phyloP scores from a whole-genome alignment of 2,329 filamentous ascomycete genomes.

The Scedosporium minutisporum region DNA sequence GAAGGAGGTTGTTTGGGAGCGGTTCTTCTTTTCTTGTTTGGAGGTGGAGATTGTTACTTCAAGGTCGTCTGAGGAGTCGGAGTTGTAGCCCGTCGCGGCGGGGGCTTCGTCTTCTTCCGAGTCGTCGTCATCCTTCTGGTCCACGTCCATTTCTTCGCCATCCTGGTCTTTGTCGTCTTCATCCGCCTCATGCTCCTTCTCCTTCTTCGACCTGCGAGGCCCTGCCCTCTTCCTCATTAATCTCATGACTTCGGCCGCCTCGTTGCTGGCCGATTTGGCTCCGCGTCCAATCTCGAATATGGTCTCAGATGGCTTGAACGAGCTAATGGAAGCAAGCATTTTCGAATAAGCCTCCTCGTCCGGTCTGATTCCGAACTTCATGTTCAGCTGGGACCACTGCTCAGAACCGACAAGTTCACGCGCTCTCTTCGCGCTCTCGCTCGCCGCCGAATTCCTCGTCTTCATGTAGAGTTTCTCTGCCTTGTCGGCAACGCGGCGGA shows the following conservation, averaged over 20 bases:
- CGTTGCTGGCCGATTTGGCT: constrained; percentile 49
- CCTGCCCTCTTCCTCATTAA: constrained; percentile 60
- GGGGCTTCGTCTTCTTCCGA: constrained; percentile 9
- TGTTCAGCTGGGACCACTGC: constrained; percentile 65
- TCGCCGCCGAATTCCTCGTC: constrained; percentile 82
- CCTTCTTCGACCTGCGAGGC: constrained; percentile 37
- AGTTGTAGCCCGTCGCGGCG: constrained; percentile 31
- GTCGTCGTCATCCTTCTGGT: constrained; percentile 17
- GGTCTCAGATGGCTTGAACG: constrained; percentile 82
- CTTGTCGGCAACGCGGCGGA: constrained; percentile 69
- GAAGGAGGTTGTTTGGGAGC: constrained; percentile 43
- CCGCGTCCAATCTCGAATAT: constrained; percentile 88
- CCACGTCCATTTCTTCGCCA: constrained; percentile 20
- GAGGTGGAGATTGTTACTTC: constrained; percentile 62
- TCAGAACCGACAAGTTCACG: constrained; percentile 65
- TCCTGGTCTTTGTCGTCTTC: constrained; percentile 18
- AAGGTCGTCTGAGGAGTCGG: constrained; percentile 54
- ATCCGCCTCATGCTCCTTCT: constrained; percentile 26
- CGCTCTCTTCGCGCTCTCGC: constrained; percentile 79
- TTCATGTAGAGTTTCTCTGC: constrained; percentile 89
- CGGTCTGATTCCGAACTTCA: constrained; percentile 58
- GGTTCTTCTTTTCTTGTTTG: constrained; percentile 41
- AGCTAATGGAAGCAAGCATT: constrained; percentile 82
- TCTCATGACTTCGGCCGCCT: constrained; percentile 68
- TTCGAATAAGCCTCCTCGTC: constrained; percentile 63